Base-by-base conservation (phyloP, 2,329 filamentous ascomycete genomes). In the Ophiostoma tasmaniense region DNA sequence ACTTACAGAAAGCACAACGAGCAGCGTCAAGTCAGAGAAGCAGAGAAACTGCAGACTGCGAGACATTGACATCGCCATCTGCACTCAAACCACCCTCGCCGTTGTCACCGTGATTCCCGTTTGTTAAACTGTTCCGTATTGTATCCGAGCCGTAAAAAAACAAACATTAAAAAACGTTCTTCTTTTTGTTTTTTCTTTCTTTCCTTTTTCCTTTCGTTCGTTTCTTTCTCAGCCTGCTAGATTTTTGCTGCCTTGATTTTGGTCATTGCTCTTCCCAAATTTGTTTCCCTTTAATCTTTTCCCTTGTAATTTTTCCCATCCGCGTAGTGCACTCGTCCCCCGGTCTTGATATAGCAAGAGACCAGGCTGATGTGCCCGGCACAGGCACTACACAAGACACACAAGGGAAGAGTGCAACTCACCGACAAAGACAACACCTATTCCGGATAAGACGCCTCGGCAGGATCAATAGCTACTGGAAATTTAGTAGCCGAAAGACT, bases 401-500 rank as follows among this genome's bases (percentile, higher is more conserved):
- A 37, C 20, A 37, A n/a, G 22, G 33, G 61, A 20, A 20, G n/a
- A 64, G 35, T 22, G 11, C 64, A 65, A 65, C 64, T 42, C 64
- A 30, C 64, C 64, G 37, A 65, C 64, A 39, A 39, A 28, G 22
- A 42, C 64, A 42, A 30, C 33, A 64, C 62, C 35, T 25, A 25
- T 37, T 64, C 62, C 20, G 59, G 30, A 62, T 62, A 35, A n/a
- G 33, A 65, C 37, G 64, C 35, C 64, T 66, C 52, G 30, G 37
- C 66, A 66, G 64, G 35, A 65, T 50, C 39, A 28, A 37, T 45
- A 52, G 65, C 59, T 61, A 42, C 66, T 55, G 42, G 42, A 35
- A 61, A 52, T 30, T 81, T 97, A 98, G 89, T 96, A 97, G 82
- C 93, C 94, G 84, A 87, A 92, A 79, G 89, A 84, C 84, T 91